These are phyloP conservation scores for Cornus florida DNA, from an alignment of 148 eudicot species.

Conservation along the genomic window DNA sequence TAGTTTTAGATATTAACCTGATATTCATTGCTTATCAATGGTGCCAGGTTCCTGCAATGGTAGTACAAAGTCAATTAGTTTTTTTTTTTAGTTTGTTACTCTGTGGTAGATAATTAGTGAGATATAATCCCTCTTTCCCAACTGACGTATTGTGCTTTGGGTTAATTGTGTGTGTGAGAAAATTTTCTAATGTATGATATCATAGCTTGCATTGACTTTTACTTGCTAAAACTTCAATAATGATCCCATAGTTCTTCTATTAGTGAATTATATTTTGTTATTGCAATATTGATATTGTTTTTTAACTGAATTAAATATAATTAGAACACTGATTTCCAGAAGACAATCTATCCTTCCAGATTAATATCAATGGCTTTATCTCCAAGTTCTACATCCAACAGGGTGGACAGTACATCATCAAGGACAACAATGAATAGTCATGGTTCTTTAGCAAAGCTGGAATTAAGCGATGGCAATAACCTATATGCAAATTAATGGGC, in stretches of 20 bases:
- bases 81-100: no score
- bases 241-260: background rate
- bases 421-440: slow-evolving; percentile 25
- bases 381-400: slow-evolving; percentile 36
- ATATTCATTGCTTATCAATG: background rate
- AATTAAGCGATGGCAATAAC: no score
- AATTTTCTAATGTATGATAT: no score
- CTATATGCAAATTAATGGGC: no score
- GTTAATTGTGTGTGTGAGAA: background rate
- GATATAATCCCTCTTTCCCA: background rate
- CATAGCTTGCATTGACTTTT: no score
- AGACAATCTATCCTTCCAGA: slow-evolving; percentile 57
- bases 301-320: background rate
- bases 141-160: background rate
- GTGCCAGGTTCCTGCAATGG: no score
- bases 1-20: background rate
- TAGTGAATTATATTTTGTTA: background rate
- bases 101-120: background rate
- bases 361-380: slow-evolving; percentile 60
- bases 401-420: slow-evolving; percentile 11
- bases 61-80: background rate
- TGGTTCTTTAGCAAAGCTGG: slow-evolving; percentile 59
- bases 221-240: background rate
- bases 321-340: slow-evolving; percentile 58
- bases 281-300: no score